Evolutionary conservation across 1,284 basidiomycete species (phyloP), one percentile per base, ranked within the genome.

Genomic region (Pulchroboletus neoregius): DNA sequence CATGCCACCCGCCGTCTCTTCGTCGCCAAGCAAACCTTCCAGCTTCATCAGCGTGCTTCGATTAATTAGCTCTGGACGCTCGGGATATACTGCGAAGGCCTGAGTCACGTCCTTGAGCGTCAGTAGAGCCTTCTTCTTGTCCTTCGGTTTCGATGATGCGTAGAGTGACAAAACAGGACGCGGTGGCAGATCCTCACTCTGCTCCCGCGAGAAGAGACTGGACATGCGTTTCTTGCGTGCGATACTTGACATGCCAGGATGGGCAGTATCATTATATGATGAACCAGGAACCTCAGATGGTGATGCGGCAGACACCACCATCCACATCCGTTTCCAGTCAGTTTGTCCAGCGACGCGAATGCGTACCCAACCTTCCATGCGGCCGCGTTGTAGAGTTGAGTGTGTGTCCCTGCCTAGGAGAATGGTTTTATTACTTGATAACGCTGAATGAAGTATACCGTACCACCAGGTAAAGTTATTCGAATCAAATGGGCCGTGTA

Each of bases 251-350:
- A 49, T 28, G 34, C 52, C 48, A n/a, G 52, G 33, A 18, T 55
- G 46, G 23, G 34, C 9, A 49, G 40, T 10, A 42, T 61, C 52
- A 39, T 38, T 34, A 20, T 36, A n/a, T 37, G 50, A 34, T 32
- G 52, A 23, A 37, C 46, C 34, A 34, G 55, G 46, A 23, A 22
- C 39, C 27, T 61, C 61, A 4, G 50, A 39, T 24, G 70, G 67
- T 11, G 62, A 58, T 15, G 72, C 71, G 39, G 77, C 75, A 43
- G 68, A 74, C 12, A 97, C 73, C 6, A 88, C 81, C 73, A 94
- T 83, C 90, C 92, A 99, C 45, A 94, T 78, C 40, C 82, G 80
- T 60, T 93, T 93, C 95, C 95, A 99, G 57, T 97, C 93, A 1
- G 91, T 95, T 58, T 94, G 91, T 13, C 94, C 94, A 40, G 94